A percentile compares a stretch with the other conserved stretches of the same genome.
Evolutionary conservation across 1,139 yeast species (phyloP).

Genomic region (Yamadazyma membranifaciens): DNA sequence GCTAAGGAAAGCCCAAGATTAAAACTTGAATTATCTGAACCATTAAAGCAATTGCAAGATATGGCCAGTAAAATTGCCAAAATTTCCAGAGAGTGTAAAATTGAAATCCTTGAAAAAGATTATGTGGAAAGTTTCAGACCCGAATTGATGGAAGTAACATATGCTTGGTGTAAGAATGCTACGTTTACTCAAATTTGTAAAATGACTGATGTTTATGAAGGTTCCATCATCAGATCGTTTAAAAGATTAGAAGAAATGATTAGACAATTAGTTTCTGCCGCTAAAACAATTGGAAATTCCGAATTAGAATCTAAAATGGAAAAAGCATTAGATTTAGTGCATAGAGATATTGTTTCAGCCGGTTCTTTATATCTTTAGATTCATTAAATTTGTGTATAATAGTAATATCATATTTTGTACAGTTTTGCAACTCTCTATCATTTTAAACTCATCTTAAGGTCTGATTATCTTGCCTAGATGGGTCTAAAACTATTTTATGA

Average conservation of each 20-base stretch:
- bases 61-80: conserved; percentile 91
- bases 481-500: too few relatives aligned
- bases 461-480: too few relatives aligned
- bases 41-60: conserved; percentile 80
- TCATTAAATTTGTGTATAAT: not conserved
- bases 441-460: too few relatives aligned
- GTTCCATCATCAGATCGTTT: conserved; percentile 90
- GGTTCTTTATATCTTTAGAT: conserved; percentile 76
- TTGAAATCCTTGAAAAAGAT: conserved; percentile 86
- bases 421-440: not conserved
- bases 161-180: conserved; percentile 96
- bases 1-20: conserved; percentile 85
- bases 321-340: conserved; percentile 77
- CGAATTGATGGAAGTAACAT: conserved; percentile 95
- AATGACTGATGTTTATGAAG: conserved; percentile 98
- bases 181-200: conserved; percentile 94
- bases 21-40: conserved; percentile 86
- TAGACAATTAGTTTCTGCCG: conserved; percentile 85
- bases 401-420: not conserved
- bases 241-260: conserved; percentile 90
- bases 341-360: conserved; percentile 95
- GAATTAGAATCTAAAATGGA: conserved; percentile 89
- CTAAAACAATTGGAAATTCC: conserved; percentile 87
- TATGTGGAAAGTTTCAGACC: conserved; percentile 88
- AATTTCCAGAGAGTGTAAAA: conserved; percentile 81